phyloP scores from a whole-genome alignment of 169 alveolate species.

The Cryptosporidium parvum region DNA sequence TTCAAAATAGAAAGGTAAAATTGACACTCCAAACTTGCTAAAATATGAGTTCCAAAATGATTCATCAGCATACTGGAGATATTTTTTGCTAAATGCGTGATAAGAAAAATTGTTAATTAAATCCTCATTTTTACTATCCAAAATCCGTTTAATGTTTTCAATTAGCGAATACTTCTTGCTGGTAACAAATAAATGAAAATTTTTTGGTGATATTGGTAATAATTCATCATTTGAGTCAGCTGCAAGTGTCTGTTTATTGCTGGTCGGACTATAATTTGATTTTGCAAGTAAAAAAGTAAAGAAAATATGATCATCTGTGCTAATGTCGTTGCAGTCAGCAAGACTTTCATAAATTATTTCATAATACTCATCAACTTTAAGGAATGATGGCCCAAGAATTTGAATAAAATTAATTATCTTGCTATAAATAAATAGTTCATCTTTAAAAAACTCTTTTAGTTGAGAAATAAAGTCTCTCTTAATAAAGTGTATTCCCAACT shows the following conservation, averaged over 20 bases:
- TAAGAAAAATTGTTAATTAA: background rate
- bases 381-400: background rate
- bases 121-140: background rate
- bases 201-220: conserved; percentile 10
- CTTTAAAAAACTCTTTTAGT: conserved; percentile 1
- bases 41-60: conserved; percentile 48
- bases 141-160: background rate
- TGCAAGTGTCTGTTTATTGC: conserved; percentile 16
- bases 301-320: conserved; percentile 27
- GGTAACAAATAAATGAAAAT: conserved; percentile 14
- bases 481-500: conserved; percentile 46
- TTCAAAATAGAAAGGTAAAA: conserved; percentile 47
- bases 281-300: conserved; percentile 28
- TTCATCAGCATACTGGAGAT: conserved; percentile 14
- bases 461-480: conserved; percentile 7
- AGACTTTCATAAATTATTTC: conserved; percentile 27
- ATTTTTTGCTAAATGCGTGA: conserved; percentile 9
- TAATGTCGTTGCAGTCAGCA: background rate
- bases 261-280: background rate
- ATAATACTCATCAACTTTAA: conserved; percentile 7
- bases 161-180: background rate
- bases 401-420: conserved; percentile 23
- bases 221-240: conserved; percentile 8
- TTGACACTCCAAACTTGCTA: conserved; percentile 19
- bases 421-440: conserved; percentile 15